phyloP scores from a whole-genome alignment of 2,329 filamentous ascomycete species.

The Pseudocercospora macadamiae region DNA sequence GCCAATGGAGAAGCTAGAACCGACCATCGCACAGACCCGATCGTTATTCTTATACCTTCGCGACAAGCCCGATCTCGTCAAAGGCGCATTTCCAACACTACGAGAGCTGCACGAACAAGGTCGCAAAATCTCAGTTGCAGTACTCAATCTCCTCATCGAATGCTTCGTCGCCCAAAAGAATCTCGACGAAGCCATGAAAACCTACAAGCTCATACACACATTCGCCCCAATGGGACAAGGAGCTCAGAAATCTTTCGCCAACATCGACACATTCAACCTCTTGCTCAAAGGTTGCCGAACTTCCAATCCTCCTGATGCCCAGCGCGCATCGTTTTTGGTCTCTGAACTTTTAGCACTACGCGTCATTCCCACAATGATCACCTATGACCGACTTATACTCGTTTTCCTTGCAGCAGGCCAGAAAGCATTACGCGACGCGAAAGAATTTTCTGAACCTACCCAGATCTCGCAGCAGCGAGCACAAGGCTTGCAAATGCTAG shows the following conservation, averaged over 20 bases:
- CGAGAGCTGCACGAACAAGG: conserved; percentile 56
- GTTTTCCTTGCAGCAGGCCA: conserved; percentile 49
- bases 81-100: conserved; percentile 60
- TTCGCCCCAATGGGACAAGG: conserved; percentile 34
- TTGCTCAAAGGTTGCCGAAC: conserved; percentile 44
- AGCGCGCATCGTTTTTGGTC: conserved; percentile 63
- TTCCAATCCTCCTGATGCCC: conserved; percentile 45
- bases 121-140: conserved; percentile 55
- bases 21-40: conserved; percentile 64
- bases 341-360: conserved; percentile 63
- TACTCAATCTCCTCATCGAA: conserved; percentile 57
- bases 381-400: conserved; percentile 65
- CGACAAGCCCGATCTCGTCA: conserved; percentile 49
- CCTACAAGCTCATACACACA: conserved; percentile 64
- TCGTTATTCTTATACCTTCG: conserved; percentile 63
- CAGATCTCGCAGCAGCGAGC: conserved; percentile 5
- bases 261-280: conserved; percentile 63
- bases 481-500: conserved; percentile 31
- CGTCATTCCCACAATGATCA: conserved; percentile 58
- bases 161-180: conserved; percentile 49
- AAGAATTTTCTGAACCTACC: not conserved
- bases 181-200: conserved; percentile 57
- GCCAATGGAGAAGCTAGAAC: conserved; percentile 62
- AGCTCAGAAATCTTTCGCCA: conserved; percentile 35
- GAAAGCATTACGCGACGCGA: conserved; percentile 16